phyloP scores from a whole-genome alignment of 306 rosid genomes.

The Hippophae gyantsensis region DNA sequence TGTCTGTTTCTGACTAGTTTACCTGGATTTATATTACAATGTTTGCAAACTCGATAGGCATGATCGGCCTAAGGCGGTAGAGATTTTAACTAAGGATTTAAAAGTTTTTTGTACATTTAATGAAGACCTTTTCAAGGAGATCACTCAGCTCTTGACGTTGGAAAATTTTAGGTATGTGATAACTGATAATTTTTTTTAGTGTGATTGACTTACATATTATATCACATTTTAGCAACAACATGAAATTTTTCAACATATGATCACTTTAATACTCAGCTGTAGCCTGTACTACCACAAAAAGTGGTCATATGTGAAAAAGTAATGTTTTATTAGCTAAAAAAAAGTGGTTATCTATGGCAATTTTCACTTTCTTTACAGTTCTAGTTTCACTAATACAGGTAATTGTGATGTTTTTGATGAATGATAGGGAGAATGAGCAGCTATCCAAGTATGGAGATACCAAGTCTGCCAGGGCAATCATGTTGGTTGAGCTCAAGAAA shows the following conservation, averaged over 20 bases:
- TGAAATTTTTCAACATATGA: too few species aligned
- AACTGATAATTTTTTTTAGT: neutral
- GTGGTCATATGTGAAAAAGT: too few species aligned
- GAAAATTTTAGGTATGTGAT: conserved; percentile 70
- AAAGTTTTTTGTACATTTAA: conserved; percentile 85
- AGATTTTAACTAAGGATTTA: conserved; percentile 79
- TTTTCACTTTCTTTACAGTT: too few species aligned
- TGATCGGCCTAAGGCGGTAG: conserved; percentile 86
- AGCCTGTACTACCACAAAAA: too few species aligned
- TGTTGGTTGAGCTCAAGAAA: conserved; percentile 97
- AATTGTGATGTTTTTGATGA: conserved; percentile 9
- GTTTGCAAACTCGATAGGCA: conserved; percentile 42
- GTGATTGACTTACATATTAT: neutral
- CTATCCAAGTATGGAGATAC: conserved; percentile 96
- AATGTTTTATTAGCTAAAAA: too few species aligned
- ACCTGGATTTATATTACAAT: conserved; percentile 10
- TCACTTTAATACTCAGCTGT: too few species aligned
- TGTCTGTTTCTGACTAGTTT: neutral
- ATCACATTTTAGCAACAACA: neutral
- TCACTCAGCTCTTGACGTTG: conserved; percentile 88
- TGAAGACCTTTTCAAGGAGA: conserved; percentile 91
- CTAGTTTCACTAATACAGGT: too few species aligned
- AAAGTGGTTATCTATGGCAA: too few species aligned
- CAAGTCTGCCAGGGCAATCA: conserved; percentile 88
- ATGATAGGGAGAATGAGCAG: conserved; percentile 80